phyloP scores from a whole-genome alignment of 768 basidiomycete species.

The Candolleomyces eurysporus region DNA sequence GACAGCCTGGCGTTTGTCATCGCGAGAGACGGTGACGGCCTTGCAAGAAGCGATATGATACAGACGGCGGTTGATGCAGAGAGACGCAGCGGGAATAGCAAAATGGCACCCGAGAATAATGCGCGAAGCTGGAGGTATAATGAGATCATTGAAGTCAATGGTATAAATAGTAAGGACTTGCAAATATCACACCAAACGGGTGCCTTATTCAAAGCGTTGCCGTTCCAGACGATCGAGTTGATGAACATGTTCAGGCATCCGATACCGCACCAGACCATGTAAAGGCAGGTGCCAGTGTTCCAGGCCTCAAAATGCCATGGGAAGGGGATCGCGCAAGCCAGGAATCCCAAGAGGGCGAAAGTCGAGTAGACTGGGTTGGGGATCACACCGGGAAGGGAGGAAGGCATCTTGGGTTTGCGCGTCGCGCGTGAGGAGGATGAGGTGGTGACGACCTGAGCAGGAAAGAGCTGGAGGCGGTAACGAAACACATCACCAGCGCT shows the following conservation, averaged over 20 bases:
- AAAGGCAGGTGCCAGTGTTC: constrained; percentile 54
- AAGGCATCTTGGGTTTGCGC: constrained; percentile 20
- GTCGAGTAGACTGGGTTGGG: constrained; percentile 46
- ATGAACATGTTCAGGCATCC: constrained; percentile 59
- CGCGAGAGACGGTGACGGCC: constrained; percentile 47
- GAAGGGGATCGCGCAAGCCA: constrained; percentile 56
- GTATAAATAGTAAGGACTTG: constrained; percentile 19
- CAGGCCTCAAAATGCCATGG: constrained; percentile 68
- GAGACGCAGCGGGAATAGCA: constrained; percentile 51
- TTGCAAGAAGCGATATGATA: constrained; percentile 56
- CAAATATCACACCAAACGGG: constrained; percentile 69
- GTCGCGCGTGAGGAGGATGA: constrained; percentile 7
- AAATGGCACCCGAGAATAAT: constrained; percentile 23
- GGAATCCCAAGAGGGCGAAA: constrained; percentile 57
- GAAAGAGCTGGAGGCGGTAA: constrained; percentile 24
- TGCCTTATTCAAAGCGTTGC: constrained; percentile 51
- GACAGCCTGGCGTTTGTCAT: constrained; percentile 51
- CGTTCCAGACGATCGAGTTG: constrained; percentile 70
- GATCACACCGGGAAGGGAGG: constrained; percentile 18
- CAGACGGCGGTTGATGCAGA: constrained; percentile 64
- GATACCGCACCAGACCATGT: constrained; percentile 50
- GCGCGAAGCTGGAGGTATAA: too few relatives aligned
- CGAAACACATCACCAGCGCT: constrained; percentile 12
- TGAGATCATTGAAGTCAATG: not conserved
- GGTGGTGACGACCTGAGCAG: not conserved